Percentiles rank a stretch among this genome's conserved stretches.
These are phyloP conservation scores for Apiotrichum akiyoshidainum DNA, from an alignment of 1,284 basidiomycete species.

Conservation along the genomic window DNA sequence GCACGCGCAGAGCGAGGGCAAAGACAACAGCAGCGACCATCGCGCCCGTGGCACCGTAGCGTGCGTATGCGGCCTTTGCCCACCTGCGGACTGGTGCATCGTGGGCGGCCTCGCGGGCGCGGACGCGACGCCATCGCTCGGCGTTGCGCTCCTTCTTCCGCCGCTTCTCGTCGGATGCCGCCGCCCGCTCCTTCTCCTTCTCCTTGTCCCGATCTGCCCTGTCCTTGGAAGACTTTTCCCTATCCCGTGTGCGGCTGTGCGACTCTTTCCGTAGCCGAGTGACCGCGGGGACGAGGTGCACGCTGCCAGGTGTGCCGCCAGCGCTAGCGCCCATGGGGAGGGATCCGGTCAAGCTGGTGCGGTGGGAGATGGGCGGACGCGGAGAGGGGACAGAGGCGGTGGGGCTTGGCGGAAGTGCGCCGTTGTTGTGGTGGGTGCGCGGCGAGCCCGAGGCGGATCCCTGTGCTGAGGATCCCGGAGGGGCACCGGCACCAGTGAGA, in stretches of 20 bases:
- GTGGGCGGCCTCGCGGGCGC: constrained; percentile 23
- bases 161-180: constrained; percentile 7
- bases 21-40: constrained; percentile 1
- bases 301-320: background rate
- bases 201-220: background rate
- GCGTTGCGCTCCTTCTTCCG: constrained; percentile 16
- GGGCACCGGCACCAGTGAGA: too few relatives aligned
- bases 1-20: constrained; percentile 10
- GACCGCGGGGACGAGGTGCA: background rate
- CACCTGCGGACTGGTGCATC: constrained; percentile 19
- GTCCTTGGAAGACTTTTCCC: too few relatives aligned
- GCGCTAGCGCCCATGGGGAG: background rate
- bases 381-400: background rate
- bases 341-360: background rate
- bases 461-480: too few relatives aligned
- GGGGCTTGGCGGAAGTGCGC: background rate
- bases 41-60: constrained; percentile 6
- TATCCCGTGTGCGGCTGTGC: background rate
- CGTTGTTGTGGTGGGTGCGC: too few relatives aligned
- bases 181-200: background rate
- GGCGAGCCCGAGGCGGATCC: too few relatives aligned
- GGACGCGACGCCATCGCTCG: constrained; percentile 21
- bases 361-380: background rate
- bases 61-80: constrained; percentile 10
- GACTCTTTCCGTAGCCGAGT: background rate